Evolutionary conservation across 257 asterid species (phyloP).

Genomic region (Apocynum venetum): DNA sequence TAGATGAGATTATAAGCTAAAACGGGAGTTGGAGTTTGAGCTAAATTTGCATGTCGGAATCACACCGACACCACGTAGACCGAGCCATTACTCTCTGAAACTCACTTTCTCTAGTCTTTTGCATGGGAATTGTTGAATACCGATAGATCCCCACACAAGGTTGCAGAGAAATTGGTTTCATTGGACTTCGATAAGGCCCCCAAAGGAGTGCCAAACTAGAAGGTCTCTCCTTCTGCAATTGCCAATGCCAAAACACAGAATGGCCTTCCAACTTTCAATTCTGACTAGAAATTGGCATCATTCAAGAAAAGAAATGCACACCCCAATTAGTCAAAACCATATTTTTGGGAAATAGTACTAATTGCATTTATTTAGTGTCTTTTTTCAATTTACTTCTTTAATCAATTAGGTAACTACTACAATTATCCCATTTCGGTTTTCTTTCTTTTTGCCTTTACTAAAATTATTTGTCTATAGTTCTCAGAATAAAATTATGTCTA

Average conservation of each 20-base stretch:
- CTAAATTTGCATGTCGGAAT: slow-evolving; percentile 29
- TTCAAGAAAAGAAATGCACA: neutral
- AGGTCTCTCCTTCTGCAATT: neutral
- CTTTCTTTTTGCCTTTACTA: too few species aligned
- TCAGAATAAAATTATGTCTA: too few species aligned
- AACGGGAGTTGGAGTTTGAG: slow-evolving; percentile 20
- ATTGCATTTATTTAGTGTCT: too few species aligned
- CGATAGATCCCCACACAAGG: slow-evolving; percentile 12
- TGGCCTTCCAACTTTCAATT: slow-evolving; percentile 25
- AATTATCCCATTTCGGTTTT: too few species aligned
- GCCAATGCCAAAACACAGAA: slow-evolving; percentile 1
- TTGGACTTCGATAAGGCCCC: slow-evolving; percentile 16
- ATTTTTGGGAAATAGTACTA: too few species aligned
- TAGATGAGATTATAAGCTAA: neutral
- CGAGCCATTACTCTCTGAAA: slow-evolving; percentile 15
- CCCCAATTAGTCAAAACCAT: neutral
- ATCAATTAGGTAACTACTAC: too few species aligned
- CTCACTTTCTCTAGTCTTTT: slow-evolving; percentile 3
- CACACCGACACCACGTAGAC: slow-evolving; percentile 31
- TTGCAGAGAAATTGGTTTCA: neutral
- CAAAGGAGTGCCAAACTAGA: neutral
- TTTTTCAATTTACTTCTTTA: too few species aligned
- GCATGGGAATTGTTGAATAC: slow-evolving; percentile 20
- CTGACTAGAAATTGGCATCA: slow-evolving; percentile 6
- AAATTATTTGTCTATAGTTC: too few species aligned